Percentiles rank a stretch among this genome's conserved stretches.
phyloP scores from a whole-genome alignment of 2,329 filamentous ascomycete genomes.

The Lomentospora prolificans region DNA sequence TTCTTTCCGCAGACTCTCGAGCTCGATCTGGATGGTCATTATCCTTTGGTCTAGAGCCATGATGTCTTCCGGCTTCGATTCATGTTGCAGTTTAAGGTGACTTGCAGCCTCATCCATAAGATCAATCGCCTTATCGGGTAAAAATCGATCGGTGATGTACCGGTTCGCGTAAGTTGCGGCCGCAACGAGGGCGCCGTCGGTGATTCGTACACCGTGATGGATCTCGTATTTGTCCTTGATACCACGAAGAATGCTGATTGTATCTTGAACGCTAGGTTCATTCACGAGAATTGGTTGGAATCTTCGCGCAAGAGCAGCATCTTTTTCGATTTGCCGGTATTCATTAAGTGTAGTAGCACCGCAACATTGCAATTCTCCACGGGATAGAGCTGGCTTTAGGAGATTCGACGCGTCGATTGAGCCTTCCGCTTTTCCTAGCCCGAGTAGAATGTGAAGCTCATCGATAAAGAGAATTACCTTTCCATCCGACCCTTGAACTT shows the following conservation, averaged over 20 bases:
- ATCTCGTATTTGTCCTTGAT: conserved; percentile 98
- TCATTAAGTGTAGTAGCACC: conserved; percentile 90
- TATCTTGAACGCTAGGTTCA: conserved; percentile 84
- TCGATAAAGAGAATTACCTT: conserved; percentile 92
- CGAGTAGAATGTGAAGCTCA: conserved; percentile 83
- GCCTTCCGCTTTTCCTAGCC: conserved; percentile 88
- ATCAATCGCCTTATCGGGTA: conserved; percentile 96
- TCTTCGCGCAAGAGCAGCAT: conserved; percentile 80
- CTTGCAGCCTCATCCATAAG: conserved; percentile 93
- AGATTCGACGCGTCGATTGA: conserved; percentile 95
- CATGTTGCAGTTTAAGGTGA: conserved; percentile 81
- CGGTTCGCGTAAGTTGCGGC: conserved; percentile 88
- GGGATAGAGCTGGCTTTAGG: conserved; percentile 83
- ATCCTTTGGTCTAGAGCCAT: conserved; percentile 88
- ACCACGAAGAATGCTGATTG: conserved; percentile 86
- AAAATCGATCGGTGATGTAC: conserved; percentile 91
- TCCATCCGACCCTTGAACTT: conserved; percentile 82
- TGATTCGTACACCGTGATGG: conserved; percentile 92
- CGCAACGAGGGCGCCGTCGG: conserved; percentile 82
- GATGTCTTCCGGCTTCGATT: conserved; percentile 93
- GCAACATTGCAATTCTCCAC: conserved; percentile 89
- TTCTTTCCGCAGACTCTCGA: conserved; percentile 90
- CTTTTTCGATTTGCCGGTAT: conserved; percentile 90
- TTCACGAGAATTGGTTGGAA: conserved; percentile 94
- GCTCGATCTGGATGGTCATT: conserved; percentile 94